Conservation (phyloP, 192 early-diverging fungal genomes). For the Polychytrium aggregatum region DNA sequence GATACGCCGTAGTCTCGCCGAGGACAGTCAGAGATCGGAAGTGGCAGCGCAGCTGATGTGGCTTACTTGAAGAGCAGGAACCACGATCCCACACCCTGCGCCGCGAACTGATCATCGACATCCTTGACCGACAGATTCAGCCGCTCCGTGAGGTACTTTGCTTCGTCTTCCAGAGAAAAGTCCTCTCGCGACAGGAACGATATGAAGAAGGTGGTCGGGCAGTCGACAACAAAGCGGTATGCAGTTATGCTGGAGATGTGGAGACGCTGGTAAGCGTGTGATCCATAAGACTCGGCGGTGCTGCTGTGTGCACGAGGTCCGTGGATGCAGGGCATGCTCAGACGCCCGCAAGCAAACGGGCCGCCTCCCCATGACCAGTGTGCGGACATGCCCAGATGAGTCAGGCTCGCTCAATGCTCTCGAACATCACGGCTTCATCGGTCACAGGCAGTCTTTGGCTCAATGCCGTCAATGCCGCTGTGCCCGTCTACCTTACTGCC, state of each 20-base stretch:
- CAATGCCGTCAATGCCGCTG: too few species aligned
- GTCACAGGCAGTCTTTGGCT: too few species aligned
- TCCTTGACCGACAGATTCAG: slow-evolving; percentile 28
- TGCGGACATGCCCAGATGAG: not conserved
- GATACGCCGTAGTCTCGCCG: not conserved
- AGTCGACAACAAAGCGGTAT: slow-evolving; percentile 31
- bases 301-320: not conserved
- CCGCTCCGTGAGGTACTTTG: slow-evolving; percentile 32
- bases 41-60: not conserved
- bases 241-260: slow-evolving; percentile 3
- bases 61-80: slow-evolving; percentile 38
- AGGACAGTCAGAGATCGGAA: not conserved
- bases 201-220: slow-evolving; percentile 24
- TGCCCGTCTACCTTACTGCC: too few species aligned
- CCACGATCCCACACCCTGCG: slow-evolving; percentile 33
- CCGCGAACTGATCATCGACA: slow-evolving; percentile 35
- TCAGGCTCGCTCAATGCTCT: not conserved
- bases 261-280: too few species aligned
- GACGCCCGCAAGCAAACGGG: too few species aligned
- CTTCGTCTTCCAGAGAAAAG: slow-evolving; percentile 37
- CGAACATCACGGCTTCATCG: too few species aligned
- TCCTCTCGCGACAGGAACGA: slow-evolving; percentile 36
- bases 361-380: too few species aligned
- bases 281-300: too few species aligned
- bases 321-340: too few species aligned